phyloP scores from a whole-genome alignment of 2,329 filamentous ascomycete species.

The Aureobasidium musti region DNA sequence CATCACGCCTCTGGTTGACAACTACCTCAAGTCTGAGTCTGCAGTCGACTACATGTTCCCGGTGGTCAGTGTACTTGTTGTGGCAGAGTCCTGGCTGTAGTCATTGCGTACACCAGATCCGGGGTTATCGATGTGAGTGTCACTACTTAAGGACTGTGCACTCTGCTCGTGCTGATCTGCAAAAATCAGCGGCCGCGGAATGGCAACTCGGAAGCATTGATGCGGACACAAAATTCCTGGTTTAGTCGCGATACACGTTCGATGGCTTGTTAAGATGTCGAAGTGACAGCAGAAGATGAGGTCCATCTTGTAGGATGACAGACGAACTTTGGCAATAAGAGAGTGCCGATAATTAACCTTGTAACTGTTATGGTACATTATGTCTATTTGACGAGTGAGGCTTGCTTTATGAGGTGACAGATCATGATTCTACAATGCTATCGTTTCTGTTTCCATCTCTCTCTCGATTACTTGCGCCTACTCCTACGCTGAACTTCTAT shows the following conservation, averaged over 20 bases:
- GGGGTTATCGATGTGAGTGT: neutral
- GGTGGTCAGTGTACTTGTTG: neutral
- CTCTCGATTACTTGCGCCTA: no score
- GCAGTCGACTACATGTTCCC: neutral
- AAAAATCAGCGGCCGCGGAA: neutral
- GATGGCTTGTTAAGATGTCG: neutral
- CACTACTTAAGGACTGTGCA: neutral
- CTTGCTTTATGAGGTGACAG: no score
- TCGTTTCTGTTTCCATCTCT: no score
- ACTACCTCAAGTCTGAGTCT: no score
- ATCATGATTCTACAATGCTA: no score
- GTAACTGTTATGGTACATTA: no score
- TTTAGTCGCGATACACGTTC: neutral
- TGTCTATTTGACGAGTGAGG: no score
- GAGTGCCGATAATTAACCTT: neutral
- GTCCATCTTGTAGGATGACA: neutral
- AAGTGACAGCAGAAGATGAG: neutral
- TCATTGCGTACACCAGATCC: neutral
- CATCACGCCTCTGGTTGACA: neutral
- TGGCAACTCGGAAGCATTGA: no score
- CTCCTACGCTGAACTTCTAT: constrained; percentile 16
- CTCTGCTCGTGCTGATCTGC: neutral
- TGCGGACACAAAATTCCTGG: neutral
- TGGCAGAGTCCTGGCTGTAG: neutral
- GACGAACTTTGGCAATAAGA: neutral